These are phyloP conservation scores for Helotiales sp. DNA, from an alignment of 2,329 filamentous ascomycete species.

Conservation along the genomic window DNA sequence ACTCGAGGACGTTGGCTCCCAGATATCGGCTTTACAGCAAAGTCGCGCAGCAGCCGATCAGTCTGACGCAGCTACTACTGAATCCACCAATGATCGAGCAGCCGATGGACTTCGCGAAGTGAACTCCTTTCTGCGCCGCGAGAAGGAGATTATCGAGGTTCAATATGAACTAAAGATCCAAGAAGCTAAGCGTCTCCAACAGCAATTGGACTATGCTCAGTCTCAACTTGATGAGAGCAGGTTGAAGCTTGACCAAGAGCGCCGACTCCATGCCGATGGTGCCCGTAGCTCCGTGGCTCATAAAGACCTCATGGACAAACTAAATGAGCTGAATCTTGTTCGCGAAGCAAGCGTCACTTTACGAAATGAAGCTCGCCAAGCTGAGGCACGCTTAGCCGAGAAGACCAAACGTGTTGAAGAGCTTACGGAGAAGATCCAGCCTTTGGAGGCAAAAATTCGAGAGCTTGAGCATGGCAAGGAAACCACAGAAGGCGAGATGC, in stretches of 20 bases:
- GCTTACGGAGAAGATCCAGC: constrained; percentile 74
- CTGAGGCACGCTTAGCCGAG: constrained; percentile 72
- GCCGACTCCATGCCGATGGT: constrained; percentile 71
- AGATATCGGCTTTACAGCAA: constrained; percentile 79
- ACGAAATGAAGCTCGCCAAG: constrained; percentile 79
- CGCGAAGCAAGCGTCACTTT: constrained; percentile 92
- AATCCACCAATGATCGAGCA: constrained; percentile 55
- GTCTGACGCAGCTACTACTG: constrained; percentile 43
- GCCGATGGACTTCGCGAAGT: constrained; percentile 83
- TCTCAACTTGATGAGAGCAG: constrained; percentile 85
- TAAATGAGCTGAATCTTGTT: constrained; percentile 94
- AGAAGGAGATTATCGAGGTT: constrained; percentile 98
- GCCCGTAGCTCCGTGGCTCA: constrained; percentile 75
- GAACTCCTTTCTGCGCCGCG: constrained; percentile 85
- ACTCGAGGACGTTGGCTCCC: constrained; percentile 76
- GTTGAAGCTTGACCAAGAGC: constrained; percentile 88
- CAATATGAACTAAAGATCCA: constrained; percentile 88
- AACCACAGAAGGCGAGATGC: constrained; percentile 67
- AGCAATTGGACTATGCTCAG: constrained; percentile 85
- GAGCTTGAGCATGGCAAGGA: constrained; percentile 85
- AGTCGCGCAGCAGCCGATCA: constrained; percentile 62
- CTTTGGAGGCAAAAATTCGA: constrained; percentile 75
- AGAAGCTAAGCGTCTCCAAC: constrained; percentile 83
- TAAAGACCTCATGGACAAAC: constrained; percentile 88
- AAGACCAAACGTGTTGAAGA: constrained; percentile 75